phyloP scores from a whole-genome alignment of 306 rosid genomes.

The Acacia confusa region DNA sequence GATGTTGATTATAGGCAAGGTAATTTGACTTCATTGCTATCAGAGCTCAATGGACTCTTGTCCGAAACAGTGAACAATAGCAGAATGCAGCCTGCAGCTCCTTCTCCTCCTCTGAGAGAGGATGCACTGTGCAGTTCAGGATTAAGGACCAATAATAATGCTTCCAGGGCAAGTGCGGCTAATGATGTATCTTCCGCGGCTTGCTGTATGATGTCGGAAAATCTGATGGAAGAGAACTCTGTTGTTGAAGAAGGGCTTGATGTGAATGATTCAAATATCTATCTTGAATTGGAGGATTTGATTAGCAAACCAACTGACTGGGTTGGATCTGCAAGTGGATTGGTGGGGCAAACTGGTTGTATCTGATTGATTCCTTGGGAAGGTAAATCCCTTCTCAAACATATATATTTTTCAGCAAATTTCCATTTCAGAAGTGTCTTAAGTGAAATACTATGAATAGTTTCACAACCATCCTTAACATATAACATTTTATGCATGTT shows the following conservation, averaged over 20 bases:
- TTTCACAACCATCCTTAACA: background rate
- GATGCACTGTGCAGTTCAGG: slow-evolving; percentile 37
- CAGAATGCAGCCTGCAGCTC: slow-evolving; percentile 23
- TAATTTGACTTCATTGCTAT: slow-evolving; percentile 33
- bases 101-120: slow-evolving; percentile 31
- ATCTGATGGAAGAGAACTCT: slow-evolving; percentile 40
- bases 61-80: slow-evolving; percentile 28
- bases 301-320: slow-evolving; percentile 63
- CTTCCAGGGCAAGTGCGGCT: slow-evolving; percentile 1
- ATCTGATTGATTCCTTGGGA: slow-evolving; percentile 38
- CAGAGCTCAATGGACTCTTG: slow-evolving; percentile 41
- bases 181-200: slow-evolving; percentile 43
- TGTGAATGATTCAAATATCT: slow-evolving; percentile 62
- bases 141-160: slow-evolving; percentile 3
- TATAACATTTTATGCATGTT: background rate
- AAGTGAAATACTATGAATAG: background rate
- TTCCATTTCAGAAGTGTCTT: background rate
- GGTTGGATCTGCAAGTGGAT: slow-evolving; percentile 54
- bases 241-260: slow-evolving; percentile 50
- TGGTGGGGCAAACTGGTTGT: slow-evolving; percentile 62
- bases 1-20: slow-evolving; percentile 34
- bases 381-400: slow-evolving; percentile 28
- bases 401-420: background rate
- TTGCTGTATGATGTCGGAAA: slow-evolving; percentile 55
- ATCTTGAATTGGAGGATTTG: slow-evolving; percentile 80